Evolutionary conservation across 2,329 filamentous ascomycete genomes (phyloP), one percentile per base, ranked within the genome.

Genomic region (Penicillium sp.): DNA sequence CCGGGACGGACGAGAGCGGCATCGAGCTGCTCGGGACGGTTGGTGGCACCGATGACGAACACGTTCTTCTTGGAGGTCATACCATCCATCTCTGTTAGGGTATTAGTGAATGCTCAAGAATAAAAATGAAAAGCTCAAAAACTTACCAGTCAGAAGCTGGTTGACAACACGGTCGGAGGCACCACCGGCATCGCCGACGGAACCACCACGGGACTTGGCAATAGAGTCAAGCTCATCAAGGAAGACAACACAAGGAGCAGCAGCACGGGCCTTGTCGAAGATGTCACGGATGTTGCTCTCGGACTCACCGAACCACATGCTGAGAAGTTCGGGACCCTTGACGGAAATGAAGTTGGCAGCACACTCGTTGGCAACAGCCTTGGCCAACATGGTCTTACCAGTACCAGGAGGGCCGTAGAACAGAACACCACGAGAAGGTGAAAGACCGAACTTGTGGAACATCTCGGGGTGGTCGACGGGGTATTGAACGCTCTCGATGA

Each of bases 41-140:
- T 99, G 77, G 94, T 99, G 43, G 94, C 94, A 75, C 94, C 94
- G 68, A 99, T 99, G 63, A 99, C 94, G 79, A 99, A 99, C 62
- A 99, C 94, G 75, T 99, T 99, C 89, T 99, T 99, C 90, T 99
- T 99, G 38, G 93, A 97, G 43, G 93, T 97, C 93, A 97, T 97
- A 69, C 93, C 93, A 66, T 97, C 93, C 93, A 97, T 97, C 85
- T 97, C 91, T 89, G 62, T 41, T 59, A 21, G 44, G 10, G 50
- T 42, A 67, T 85, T 76, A 86, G 80, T 66, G 3, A 55, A 54
- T 14, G 22, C 32, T 18, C 5, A 36, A n/a, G 18, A 44, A n/a
- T 8, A 24, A 32, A 45, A 31, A 50, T 4, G 38, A 11, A 16
- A n/a, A n/a, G n/a, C n/a, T n/a, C n/a, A n/a, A n/a, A 53, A 66